Evolutionary conservation across 1,284 basidiomycete species (phyloP), one percentile per base, ranked within the genome.

Genomic region (Coniferiporia sulphurascens): DNA sequence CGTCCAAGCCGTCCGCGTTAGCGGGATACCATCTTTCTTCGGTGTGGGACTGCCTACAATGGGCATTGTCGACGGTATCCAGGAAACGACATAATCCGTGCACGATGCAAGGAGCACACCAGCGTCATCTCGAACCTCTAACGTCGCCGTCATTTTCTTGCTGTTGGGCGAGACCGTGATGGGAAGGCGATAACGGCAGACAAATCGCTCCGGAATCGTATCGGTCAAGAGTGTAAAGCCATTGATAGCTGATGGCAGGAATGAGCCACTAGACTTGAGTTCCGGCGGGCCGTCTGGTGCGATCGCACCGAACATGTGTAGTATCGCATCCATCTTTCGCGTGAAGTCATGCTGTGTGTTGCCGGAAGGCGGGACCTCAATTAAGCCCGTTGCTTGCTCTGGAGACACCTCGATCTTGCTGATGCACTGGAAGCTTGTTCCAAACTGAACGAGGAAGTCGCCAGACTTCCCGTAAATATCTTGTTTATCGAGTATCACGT

Each of bases 241-340:
- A 44, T 72, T 65, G 38, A 73, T 53, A 9, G 70, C 68, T 13
- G 70, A 67, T 8, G 72, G 72, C 32, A 73, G 63, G 62, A 69
- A 73, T 9, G 70, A 65, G 12, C 72, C 72, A 9, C 67, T 60
- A 22, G 53, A 61, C 12, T 67, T 65, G 13, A 59, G 22, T 21
- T 66, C 63, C n/a, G 67, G 55, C 13, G 62, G 58, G 2, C 66
- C 66, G 4, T 68, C 64, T 15, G 67, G 43, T 4, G 64, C 62
- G n/a, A 65, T 66, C 4, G 69, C 67, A 19, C 70, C 72, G 54
- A 74, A 69, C 70, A 71, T 70, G 58, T 74, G 72, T 17, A 73
- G 56, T 44, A 71, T 72, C 13, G 72, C 69, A 58, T 74, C 72
- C 46, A 74, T 62, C 57, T 70, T 70, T 7, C 72, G 68, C 51